Percentiles rank a stretch among this genome's conserved stretches.
phyloP scores from a whole-genome alignment of 2,329 filamentous ascomycete species.

The Geosmithia morbida region DNA sequence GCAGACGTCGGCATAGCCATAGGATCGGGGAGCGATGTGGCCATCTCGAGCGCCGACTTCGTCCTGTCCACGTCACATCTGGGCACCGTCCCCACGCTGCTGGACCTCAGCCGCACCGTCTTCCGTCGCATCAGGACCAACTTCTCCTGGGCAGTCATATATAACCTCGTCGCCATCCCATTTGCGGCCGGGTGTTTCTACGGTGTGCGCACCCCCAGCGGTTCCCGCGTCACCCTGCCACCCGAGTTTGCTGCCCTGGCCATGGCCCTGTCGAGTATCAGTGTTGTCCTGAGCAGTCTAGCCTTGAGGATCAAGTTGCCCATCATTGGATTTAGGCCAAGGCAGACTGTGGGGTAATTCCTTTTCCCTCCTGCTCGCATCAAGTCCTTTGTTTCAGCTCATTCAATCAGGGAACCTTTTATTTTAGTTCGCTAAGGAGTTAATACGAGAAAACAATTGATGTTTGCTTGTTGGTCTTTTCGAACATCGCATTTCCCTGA shows the following conservation, averaged over 20 bases:
- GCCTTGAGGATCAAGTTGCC: constrained; percentile 41
- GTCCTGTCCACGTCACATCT: constrained; percentile 66
- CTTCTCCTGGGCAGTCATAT: constrained; percentile 73
- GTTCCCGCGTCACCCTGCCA: constrained; percentile 48
- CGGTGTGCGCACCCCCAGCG: constrained; percentile 28
- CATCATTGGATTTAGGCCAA: constrained; percentile 28
- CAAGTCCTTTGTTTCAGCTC: too few relatives aligned
- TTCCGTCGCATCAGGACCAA: constrained; percentile 73
- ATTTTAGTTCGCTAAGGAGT: too few relatives aligned
- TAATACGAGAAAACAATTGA: too few relatives aligned
- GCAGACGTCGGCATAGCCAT: constrained; percentile 79
- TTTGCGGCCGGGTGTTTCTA: constrained; percentile 72
- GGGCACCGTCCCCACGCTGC: constrained; percentile 54
- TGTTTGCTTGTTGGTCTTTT: too few relatives aligned
- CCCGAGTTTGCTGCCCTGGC: constrained; percentile 81
- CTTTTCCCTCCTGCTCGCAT: too few relatives aligned
- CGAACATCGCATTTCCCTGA: too few relatives aligned
- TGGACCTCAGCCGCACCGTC: constrained; percentile 56
- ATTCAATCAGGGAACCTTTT: too few relatives aligned
- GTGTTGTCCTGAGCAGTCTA: constrained; percentile 73
- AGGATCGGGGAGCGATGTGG: constrained; percentile 71
- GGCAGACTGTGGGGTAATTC: not conserved
- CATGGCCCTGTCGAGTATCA: constrained; percentile 87
- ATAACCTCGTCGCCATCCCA: constrained; percentile 66
- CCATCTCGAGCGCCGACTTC: constrained; percentile 68